Conservation (phyloP, 768 basidiomycete species). For the Chiua virens region DNA sequence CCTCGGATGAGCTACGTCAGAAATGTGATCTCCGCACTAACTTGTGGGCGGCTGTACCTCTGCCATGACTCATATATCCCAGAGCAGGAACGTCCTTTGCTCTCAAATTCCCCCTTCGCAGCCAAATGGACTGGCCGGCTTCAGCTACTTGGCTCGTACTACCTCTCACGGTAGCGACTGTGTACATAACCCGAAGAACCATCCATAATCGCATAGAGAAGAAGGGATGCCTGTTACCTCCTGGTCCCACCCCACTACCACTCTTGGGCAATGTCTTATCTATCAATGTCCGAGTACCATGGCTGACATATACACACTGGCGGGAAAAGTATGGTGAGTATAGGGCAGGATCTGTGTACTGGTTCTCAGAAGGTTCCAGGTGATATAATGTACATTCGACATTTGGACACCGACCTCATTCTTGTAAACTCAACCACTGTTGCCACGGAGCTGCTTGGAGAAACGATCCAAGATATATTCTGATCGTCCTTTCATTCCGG, state of each 20-base stretch:
- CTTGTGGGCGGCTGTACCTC: no score
- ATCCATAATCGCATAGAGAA: neutral
- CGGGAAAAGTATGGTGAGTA: conserved; percentile 5
- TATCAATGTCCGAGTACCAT: conserved; percentile 4
- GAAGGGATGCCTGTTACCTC: conserved; percentile 8
- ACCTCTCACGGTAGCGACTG: neutral
- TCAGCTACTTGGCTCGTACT: neutral
- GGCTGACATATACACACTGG: conserved; percentile 10
- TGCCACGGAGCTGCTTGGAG: conserved; percentile 45
- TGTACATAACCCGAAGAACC: neutral
- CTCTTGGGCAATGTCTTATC: conserved; percentile 1
- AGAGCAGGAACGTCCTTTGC: no score
- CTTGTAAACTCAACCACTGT: conserved; percentile 43
- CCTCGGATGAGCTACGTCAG: no score
- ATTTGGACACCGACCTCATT: conserved; percentile 43
- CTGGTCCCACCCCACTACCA: conserved; percentile 10
- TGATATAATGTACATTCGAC: conserved; percentile 44
- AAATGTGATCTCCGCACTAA: no score
- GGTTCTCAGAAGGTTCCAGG: conserved; percentile 23
- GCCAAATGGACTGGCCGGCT: neutral
- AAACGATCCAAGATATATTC: conserved; percentile 46
- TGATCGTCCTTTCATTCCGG: conserved; percentile 40
- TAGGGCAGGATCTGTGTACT: neutral
- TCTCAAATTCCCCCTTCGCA: no score
- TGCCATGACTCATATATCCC: no score